Conservation (phyloP, 169 alveolate species). For the Cryptosporidium viatorum region DNA sequence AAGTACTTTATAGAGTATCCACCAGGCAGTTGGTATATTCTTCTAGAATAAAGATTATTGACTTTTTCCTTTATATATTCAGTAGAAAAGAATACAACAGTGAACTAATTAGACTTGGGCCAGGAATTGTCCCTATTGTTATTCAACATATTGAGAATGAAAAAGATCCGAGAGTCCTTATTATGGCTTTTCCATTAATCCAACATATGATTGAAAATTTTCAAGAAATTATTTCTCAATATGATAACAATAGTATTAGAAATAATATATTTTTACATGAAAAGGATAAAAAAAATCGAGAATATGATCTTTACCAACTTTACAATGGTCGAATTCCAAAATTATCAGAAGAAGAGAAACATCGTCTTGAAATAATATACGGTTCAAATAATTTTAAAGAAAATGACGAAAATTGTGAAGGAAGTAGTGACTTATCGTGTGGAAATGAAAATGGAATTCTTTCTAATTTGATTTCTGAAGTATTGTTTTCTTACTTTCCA, state of each 20-base stretch:
- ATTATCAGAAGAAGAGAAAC: slow-evolving; percentile 1
- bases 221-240: slow-evolving; percentile 5
- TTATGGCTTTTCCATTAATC: slow-evolving; percentile 51
- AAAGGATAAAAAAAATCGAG: not conserved
- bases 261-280: not conserved
- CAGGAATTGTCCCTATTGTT: slow-evolving; percentile 57
- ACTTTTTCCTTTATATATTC: slow-evolving; percentile 11
- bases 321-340: slow-evolving; percentile 44
- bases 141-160: slow-evolving; percentile 64
- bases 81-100: not conserved
- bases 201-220: slow-evolving; percentile 12
- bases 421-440: not conserved
- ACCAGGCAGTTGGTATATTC: slow-evolving; percentile 56
- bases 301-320: slow-evolving; percentile 27
- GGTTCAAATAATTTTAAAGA: not conserved
- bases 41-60: slow-evolving; percentile 53
- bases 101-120: slow-evolving; percentile 42
- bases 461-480: slow-evolving; percentile 46
- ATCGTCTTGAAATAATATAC: not conserved
- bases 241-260: slow-evolving; percentile 4
- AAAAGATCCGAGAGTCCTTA: slow-evolving; percentile 65
- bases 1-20: slow-evolving; percentile 32
- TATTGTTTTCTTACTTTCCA: slow-evolving; percentile 48
- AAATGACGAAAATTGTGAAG: not conserved
- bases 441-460: slow-evolving; percentile 10